Evolutionary conservation across 441 rosid species (phyloP).

Genomic region (Metrosideros polymorpha): DNA sequence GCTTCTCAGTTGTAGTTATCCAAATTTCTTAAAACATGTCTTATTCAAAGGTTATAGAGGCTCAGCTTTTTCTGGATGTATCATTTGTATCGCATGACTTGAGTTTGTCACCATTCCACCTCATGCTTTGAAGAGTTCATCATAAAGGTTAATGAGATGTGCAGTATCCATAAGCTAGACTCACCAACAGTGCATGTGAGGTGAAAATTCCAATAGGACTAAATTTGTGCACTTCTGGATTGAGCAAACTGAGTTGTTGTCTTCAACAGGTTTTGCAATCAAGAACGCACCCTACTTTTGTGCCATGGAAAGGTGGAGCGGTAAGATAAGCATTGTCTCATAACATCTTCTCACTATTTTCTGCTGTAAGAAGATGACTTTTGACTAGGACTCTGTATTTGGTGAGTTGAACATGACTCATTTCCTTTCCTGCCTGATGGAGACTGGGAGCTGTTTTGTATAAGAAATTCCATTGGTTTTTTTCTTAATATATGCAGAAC

Average conservation of each 20-base stretch:
- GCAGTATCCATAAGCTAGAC: not conserved
- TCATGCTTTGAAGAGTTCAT: not conserved
- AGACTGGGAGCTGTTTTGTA: not conserved
- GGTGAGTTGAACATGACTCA: not conserved
- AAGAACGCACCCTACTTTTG: slow-evolving; percentile 60
- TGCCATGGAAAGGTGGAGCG: slow-evolving; percentile 91
- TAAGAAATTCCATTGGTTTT: not conserved
- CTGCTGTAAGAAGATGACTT: not conserved
- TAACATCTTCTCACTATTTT: not conserved
- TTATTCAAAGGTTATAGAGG: not conserved
- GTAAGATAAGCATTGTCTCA: slow-evolving; percentile 29
- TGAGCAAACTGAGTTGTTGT: not conserved
- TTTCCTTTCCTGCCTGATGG: not conserved
- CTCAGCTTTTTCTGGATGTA: not conserved
- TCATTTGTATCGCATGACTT: not conserved
- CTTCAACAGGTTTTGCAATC: slow-evolving; percentile 63
- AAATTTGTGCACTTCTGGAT: not conserved
- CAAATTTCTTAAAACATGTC: not conserved
- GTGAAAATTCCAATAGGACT: not conserved
- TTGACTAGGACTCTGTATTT: not conserved
- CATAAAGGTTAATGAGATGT: not conserved
- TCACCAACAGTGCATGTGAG: not conserved
- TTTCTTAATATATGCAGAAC: not conserved
- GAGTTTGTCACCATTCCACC: not conserved
- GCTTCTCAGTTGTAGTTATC: not conserved